Base-by-base conservation (phyloP, 495 filamentous ascomycete species). In the Lophiotrema nucula region DNA sequence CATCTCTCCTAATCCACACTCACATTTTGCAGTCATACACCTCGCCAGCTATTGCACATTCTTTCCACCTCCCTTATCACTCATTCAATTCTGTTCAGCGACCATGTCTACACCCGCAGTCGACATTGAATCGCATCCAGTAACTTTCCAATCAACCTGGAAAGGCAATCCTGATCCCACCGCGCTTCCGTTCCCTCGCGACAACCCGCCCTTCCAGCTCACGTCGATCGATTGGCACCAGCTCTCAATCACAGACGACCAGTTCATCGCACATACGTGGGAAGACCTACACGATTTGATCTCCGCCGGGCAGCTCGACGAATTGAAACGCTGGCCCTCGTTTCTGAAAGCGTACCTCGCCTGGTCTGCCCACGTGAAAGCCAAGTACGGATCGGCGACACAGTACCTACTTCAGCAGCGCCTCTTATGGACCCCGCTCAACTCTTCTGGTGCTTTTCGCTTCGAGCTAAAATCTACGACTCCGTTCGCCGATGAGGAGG, bases 311-410 rank as follows among this genome's bases (percentile, higher is more conserved):
- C 79, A 88, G 42, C 87, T 96, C 63, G 81, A 77, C 24, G 77
- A 84, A 12, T 79, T 97, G 26, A 88, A 88, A 72, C 83, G 92
- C 55, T 85, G 83, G 70, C 92, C 92, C 26, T 90, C 86, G 57
- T 88, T 93, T 67, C 79, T 96, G 10, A 78, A 82, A 67, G 86
- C 88, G 44, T 97, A 97, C 71, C 84, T 93, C 49, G 71, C 81
- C 49, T 96, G 91, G 91, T 83, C 82, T 8, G 73, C 78, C 51
- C 72, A 83, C 43, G 88, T 79, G 47, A 90, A 88, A 58, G 72
- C 75, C 26, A 64, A 83, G 53, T 95, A 93, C 70, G 90, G 90
- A 55, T 79, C 78, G 56, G 88, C 91, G 56, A 88, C 83, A 38
- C 83, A 85, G 65, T 96, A 85, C 67, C 79, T 97, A 58, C 76